A percentile compares a stretch with the other conserved stretches of the same genome.
These are phyloP conservation scores for Plasmopara muralis DNA, from an alignment of 352 stramenopile genomes.

Conservation along the genomic window DNA sequence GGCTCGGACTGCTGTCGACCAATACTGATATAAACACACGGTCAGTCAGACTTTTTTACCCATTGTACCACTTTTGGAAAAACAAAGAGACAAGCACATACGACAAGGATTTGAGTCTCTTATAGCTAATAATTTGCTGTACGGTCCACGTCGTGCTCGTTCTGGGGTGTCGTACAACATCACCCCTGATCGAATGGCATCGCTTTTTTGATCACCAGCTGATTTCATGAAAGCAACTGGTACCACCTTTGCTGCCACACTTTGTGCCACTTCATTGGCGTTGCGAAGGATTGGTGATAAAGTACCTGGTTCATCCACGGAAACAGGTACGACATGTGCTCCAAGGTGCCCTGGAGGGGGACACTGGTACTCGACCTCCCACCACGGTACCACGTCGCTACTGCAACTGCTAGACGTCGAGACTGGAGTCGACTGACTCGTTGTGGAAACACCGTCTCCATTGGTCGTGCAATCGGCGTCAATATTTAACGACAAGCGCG, in stretches of 20 bases:
- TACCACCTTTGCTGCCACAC: not conserved
- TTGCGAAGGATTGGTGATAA: not conserved
- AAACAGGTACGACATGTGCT: conserved; percentile 40
- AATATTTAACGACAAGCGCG: conserved; percentile 25
- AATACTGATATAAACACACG: conserved; percentile 14
- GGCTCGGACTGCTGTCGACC: conserved; percentile 51
- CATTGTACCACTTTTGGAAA: not conserved
- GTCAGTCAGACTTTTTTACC: conserved; percentile 1
- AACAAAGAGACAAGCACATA: conserved; percentile 13
- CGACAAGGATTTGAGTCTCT: conserved; percentile 16
- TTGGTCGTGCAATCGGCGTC: conserved; percentile 18
- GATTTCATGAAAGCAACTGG: not conserved
- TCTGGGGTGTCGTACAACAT: conserved; percentile 41
- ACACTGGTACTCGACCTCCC: conserved; percentile 52
- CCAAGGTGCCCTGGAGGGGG: conserved; percentile 45
- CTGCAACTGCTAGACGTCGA: conserved; percentile 30
- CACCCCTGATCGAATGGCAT: conserved; percentile 9
- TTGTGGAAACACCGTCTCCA: conserved; percentile 4
- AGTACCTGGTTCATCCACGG: conserved; percentile 8
- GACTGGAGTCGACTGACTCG: conserved; percentile 21
- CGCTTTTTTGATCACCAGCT: not conserved
- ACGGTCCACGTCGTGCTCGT: conserved; percentile 26
- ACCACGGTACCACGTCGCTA: conserved; percentile 38
- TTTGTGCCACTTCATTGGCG: conserved; percentile 1
- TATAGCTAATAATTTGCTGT: conserved; percentile 13